A percentile compares a stretch with the other conserved stretches of the same genome.
phyloP scores from a whole-genome alignment of 805 yeast genomes.

The Kregervanrija delftensis region DNA sequence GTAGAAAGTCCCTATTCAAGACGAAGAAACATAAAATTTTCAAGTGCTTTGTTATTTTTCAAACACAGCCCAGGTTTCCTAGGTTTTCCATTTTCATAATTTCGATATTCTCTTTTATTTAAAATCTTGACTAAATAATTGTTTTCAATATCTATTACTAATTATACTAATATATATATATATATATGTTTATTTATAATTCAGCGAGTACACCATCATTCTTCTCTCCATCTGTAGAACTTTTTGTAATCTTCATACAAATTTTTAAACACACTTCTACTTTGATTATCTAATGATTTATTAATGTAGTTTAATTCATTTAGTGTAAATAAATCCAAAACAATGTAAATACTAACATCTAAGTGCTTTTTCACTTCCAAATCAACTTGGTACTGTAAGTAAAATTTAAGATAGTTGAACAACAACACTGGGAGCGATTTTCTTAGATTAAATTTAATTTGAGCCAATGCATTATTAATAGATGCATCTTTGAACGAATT shows the following conservation, averaged over 20 bases:
- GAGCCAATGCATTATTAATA: conserved; percentile 48
- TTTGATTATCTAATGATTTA: conserved; percentile 59
- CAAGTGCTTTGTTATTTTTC: no score
- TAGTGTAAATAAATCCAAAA: conserved; percentile 64
- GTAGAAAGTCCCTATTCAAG: no score
- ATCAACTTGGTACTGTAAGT: conserved; percentile 44
- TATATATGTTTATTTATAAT: no score
- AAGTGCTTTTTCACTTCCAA: conserved; percentile 41
- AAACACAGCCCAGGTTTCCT: no score
- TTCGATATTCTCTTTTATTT: no score
- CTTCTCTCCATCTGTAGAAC: conserved; percentile 77
- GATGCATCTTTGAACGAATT: conserved; percentile 16
- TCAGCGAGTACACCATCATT: conserved; percentile 17
- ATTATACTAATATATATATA: not conserved
- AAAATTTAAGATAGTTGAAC: conserved; percentile 48
- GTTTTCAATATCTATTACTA: not conserved
- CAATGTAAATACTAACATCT: conserved; percentile 47
- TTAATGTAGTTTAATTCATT: conserved; percentile 59
- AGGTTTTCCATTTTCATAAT: no score
- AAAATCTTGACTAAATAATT: not conserved
- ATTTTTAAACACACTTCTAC: conserved; percentile 59
- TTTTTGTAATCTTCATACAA: conserved; percentile 68
- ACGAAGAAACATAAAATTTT: no score
- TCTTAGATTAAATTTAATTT: conserved; percentile 55
- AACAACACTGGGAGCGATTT: conserved; percentile 55